phyloP scores from a whole-genome alignment of 805 yeast genomes.

The Yarrowia divulgata region DNA sequence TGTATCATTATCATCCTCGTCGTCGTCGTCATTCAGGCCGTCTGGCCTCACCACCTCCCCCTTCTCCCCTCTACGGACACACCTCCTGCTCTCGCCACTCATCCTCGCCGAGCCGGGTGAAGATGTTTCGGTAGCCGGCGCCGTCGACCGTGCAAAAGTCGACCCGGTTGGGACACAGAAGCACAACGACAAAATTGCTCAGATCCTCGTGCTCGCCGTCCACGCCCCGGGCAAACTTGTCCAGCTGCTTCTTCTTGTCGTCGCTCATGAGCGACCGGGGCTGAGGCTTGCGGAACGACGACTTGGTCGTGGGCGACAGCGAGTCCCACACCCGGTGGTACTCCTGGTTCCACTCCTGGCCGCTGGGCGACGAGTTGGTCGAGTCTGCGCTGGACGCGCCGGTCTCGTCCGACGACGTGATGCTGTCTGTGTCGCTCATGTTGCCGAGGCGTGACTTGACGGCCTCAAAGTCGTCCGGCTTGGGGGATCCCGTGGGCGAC shows the following conservation, averaged over 20 bases:
- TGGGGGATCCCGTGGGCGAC: constrained; percentile 31
- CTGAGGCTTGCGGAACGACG: constrained; percentile 73
- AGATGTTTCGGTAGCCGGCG: constrained; percentile 58
- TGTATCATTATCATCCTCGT: constrained; percentile 20
- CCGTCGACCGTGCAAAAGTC: constrained; percentile 71
- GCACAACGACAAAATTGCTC: constrained; percentile 68
- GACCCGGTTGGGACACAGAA: constrained; percentile 72
- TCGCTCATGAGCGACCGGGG: constrained; percentile 69
- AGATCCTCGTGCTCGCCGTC: constrained; percentile 63
- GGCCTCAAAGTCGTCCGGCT: constrained; percentile 27
- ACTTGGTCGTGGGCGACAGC: constrained; percentile 65
- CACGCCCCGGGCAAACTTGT: constrained; percentile 79
- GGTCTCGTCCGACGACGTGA: constrained; percentile 16
- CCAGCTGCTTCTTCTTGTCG: constrained; percentile 64
- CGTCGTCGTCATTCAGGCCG: not conserved
- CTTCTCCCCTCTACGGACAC: constrained; percentile 58
- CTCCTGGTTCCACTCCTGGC: constrained; percentile 73
- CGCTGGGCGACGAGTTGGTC: constrained; percentile 57
- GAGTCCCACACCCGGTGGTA: constrained; percentile 66
- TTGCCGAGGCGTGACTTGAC: constrained; percentile 36
- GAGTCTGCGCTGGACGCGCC: constrained; percentile 29
- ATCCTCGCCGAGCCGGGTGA: constrained; percentile 61
- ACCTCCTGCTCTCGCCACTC: constrained; percentile 81
- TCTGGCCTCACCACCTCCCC: too few relatives aligned
- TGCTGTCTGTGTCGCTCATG: constrained; percentile 35